Conservation (phyloP, 2,329 filamentous ascomycete species). For the Torrubiella hemipterigena region DNA sequence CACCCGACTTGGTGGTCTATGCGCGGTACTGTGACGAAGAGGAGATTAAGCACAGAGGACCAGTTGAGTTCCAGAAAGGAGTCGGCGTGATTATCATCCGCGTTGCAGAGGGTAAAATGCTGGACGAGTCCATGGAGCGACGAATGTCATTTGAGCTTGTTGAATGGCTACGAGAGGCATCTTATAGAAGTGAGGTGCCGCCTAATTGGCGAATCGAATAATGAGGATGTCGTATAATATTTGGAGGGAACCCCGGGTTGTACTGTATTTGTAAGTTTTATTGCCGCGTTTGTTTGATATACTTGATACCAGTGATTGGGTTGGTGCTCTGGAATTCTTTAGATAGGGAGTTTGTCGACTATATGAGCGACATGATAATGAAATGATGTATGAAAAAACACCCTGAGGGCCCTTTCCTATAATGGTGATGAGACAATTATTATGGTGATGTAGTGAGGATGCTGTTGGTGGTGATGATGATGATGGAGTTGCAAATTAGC, state of each 20-base stretch:
- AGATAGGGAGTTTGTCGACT: too few species aligned
- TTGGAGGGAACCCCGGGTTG: too few species aligned
- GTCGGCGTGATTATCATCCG: constrained; percentile 43
- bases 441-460: too few species aligned
- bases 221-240: not conserved
- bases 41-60: constrained; percentile 23
- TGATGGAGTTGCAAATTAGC: too few species aligned
- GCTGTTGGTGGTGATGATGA: too few species aligned
- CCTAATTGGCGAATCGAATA: constrained; percentile 10
- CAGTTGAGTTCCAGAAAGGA: constrained; percentile 44
- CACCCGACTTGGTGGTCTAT: constrained; percentile 69
- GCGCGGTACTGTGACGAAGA: constrained; percentile 31
- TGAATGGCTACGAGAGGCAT: constrained; percentile 56
- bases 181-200: constrained; percentile 21
- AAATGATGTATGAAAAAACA: too few species aligned
- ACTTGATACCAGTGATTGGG: too few species aligned
- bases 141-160: constrained; percentile 77
- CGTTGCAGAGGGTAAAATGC: constrained; percentile 24
- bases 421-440: too few species aligned
- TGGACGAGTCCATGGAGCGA: constrained; percentile 60
- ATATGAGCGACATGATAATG: too few species aligned
- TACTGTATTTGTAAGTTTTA: too few species aligned
- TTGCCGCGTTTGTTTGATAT: constrained; percentile 2
- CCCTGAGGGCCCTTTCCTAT: too few species aligned
- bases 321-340: too few species aligned